Evolutionary conservation across 2,329 filamentous ascomycete genomes (phyloP).

Genomic region (Diaporthe velutina): DNA sequence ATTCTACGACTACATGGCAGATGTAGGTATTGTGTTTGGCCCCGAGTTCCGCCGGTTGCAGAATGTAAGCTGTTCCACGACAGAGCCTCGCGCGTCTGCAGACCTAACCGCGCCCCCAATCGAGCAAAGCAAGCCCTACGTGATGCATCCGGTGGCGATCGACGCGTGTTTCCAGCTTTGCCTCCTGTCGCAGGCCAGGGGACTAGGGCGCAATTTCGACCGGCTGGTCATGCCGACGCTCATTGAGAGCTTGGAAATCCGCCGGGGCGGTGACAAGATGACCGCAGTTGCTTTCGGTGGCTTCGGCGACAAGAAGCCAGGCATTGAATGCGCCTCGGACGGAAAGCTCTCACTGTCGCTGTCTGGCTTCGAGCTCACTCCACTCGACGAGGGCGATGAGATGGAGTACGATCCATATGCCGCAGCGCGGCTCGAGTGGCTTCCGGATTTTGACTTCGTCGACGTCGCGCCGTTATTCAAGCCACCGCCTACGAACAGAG

Average conservation of each 20-base stretch:
- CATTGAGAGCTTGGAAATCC: conserved; percentile 4
- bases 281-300: not conserved
- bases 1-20: conserved; percentile 8
- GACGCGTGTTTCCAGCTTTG: conserved; percentile 3
- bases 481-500: not conserved
- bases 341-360: not conserved
- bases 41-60: not conserved
- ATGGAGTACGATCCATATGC: not conserved
- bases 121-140: not conserved
- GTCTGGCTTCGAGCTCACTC: not conserved
- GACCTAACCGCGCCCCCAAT: not conserved
- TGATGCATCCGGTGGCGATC: conserved; percentile 1
- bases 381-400: not conserved
- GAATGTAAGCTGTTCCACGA: not conserved
- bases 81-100: not conserved
- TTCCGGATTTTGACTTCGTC: conserved; percentile 17
- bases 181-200: not conserved
- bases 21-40: not conserved
- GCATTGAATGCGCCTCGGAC: not conserved
- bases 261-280: not conserved
- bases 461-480: conserved; percentile 45
- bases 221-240: not conserved
- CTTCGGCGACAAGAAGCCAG: conserved; percentile 2
- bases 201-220: not conserved
- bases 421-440: conserved; percentile 8